phyloP scores from a whole-genome alignment of 306 rosid genomes.

The Urtica urens region DNA sequence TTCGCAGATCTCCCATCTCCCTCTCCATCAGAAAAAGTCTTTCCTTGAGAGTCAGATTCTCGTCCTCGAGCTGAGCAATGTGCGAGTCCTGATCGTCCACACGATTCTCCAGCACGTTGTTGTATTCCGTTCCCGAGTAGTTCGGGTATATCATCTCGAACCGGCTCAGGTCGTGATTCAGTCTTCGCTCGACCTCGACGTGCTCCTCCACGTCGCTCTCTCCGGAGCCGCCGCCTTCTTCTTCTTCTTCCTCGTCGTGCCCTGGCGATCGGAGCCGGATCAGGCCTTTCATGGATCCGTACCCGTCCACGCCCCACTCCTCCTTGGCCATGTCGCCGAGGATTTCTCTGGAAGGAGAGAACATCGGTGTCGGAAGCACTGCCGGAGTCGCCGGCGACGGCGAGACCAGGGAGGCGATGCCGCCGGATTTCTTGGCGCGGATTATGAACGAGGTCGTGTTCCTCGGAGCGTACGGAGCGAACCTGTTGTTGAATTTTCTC shows the following conservation, averaged over 20 bases:
- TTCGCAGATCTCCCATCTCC: slow-evolving; percentile 60
- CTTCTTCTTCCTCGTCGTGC: slow-evolving; percentile 25
- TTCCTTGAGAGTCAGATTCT: slow-evolving; percentile 83
- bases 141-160: slow-evolving; percentile 86
- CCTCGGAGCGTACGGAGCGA: slow-evolving; percentile 73
- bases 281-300: slow-evolving; percentile 76
- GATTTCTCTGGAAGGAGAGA: slow-evolving; percentile 57
- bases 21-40: slow-evolving; percentile 81
- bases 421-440: slow-evolving; percentile 54
- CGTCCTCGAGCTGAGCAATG: slow-evolving; percentile 87
- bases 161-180: slow-evolving; percentile 88
- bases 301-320: slow-evolving; percentile 79
- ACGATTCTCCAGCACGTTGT: slow-evolving; percentile 63
- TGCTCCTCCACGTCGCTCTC: slow-evolving; percentile 87
- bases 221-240: slow-evolving; percentile 51
- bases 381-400: slow-evolving; percentile 85
- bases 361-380: slow-evolving; percentile 61
- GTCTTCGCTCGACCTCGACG: slow-evolving; percentile 81
- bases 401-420: slow-evolving; percentile 70
- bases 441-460: slow-evolving; percentile 69
- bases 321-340: slow-evolving; percentile 56
- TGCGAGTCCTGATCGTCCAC: slow-evolving; percentile 95
- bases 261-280: slow-evolving; percentile 53
- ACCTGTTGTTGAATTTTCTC: slow-evolving; percentile 45
- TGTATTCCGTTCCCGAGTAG: slow-evolving; percentile 58